Evolutionary conservation across 495 filamentous ascomycete genomes (phyloP).

Genomic region (Neurospora discreta): DNA sequence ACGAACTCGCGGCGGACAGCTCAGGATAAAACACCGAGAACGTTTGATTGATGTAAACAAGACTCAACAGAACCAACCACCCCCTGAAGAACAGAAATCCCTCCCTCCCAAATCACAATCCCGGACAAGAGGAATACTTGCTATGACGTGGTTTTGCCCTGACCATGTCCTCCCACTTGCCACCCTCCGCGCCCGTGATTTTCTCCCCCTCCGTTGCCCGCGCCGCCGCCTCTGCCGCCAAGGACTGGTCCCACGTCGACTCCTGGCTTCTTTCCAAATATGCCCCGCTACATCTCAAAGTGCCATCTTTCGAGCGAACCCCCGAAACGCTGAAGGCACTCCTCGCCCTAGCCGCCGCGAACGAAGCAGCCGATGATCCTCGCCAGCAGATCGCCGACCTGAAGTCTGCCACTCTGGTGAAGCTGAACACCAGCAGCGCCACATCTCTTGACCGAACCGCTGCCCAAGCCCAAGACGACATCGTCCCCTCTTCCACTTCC

Average conservation of each 20-base stretch:
- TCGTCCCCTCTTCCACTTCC: slow-evolving; percentile 8
- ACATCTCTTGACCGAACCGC: neutral
- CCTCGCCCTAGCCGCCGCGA: slow-evolving; percentile 61
- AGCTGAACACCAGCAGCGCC: slow-evolving; percentile 8
- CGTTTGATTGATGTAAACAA: neutral
- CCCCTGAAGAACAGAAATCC: neutral
- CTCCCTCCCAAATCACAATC: neutral
- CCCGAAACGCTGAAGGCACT: slow-evolving; percentile 69
- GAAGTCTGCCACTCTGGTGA: slow-evolving; percentile 45
- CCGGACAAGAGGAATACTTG: neutral
- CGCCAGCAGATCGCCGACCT: slow-evolving; percentile 46
- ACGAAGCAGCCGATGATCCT: slow-evolving; percentile 77
- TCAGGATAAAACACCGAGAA: neutral
- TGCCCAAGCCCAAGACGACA: neutral
- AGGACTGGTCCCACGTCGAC: slow-evolving; percentile 84
- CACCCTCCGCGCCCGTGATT: slow-evolving; percentile 40
- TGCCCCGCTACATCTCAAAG: slow-evolving; percentile 12
- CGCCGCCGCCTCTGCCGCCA: slow-evolving; percentile 51
- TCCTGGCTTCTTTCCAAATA: slow-evolving; percentile 66
- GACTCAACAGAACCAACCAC: neutral
- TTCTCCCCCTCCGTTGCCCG: slow-evolving; percentile 64
- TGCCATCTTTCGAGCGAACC: slow-evolving; percentile 69
- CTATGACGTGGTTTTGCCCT: too few species aligned
- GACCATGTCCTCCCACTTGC: slow-evolving; percentile 41
- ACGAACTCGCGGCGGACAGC: neutral